Evolutionary conservation across 2,329 filamentous ascomycete genomes (phyloP).

Genomic region (Geosmithia putterillii): DNA sequence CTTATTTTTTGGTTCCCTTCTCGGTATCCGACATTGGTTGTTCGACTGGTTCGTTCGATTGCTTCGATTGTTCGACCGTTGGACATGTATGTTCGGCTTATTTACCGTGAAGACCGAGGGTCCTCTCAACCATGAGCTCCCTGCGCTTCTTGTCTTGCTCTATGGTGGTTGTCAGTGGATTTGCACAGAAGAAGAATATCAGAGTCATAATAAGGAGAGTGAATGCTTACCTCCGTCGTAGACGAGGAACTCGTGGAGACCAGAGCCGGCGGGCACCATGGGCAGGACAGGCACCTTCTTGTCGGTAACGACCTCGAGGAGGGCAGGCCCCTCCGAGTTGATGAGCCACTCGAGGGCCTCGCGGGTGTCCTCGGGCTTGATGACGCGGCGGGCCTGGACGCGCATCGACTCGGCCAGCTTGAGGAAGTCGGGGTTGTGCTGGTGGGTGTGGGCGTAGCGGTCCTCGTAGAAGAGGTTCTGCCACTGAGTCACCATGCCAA

Average conservation of each 20-base stretch:
- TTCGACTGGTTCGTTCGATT: no score
- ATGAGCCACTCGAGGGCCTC: slow-evolving; percentile 81
- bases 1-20: no score
- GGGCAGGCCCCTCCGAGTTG: slow-evolving; percentile 76
- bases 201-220: background rate
- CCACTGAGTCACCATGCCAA: slow-evolving; percentile 99
- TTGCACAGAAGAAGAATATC: slow-evolving; percentile 1
- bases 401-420: slow-evolving; percentile 88
- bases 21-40: no score
- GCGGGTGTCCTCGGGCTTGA: slow-evolving; percentile 64
- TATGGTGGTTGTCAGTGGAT: slow-evolving; percentile 25
- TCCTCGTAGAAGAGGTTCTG: slow-evolving; percentile 96
- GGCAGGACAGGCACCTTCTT: slow-evolving; percentile 90
- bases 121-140: slow-evolving; percentile 54
- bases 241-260: slow-evolving; percentile 76
- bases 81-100: background rate
- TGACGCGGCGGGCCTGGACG: slow-evolving; percentile 59
- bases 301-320: slow-evolving; percentile 87
- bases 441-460: slow-evolving; percentile 83
- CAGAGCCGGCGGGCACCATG: slow-evolving; percentile 86
- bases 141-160: slow-evolving; percentile 57
- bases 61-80: no score
- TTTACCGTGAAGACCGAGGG: slow-evolving; percentile 31
- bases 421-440: slow-evolving; percentile 90
- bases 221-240: slow-evolving; percentile 18